phyloP scores from a whole-genome alignment of 257 asterid genomes.

The Salvia splendens region DNA sequence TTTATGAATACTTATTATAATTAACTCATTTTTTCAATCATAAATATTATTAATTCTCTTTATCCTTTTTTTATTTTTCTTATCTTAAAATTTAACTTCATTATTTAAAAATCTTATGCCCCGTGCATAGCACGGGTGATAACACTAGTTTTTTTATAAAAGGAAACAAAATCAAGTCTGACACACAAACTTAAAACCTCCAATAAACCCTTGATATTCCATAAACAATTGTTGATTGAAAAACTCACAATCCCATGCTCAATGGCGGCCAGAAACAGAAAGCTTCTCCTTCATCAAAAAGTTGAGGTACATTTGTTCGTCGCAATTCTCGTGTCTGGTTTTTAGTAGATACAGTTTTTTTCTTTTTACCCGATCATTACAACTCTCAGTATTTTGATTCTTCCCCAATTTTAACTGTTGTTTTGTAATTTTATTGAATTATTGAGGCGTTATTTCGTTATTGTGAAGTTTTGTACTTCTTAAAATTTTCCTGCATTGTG shows the following conservation, averaged over 20 bases:
- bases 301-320: constrained; percentile 18
- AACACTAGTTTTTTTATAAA: too few relatives aligned
- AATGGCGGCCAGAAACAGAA: constrained; percentile 31
- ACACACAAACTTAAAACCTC: not conserved
- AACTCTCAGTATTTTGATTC: constrained; percentile 6
- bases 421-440: not conserved
- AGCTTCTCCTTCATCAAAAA: constrained; percentile 21
- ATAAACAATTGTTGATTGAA: not conserved
- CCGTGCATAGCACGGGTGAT: too few relatives aligned
- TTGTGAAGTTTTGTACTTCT: not conserved
- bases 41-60: too few relatives aligned
- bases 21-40: too few relatives aligned
- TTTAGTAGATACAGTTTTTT: not conserved
- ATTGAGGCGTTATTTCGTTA: not conserved
- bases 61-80: too few relatives aligned
- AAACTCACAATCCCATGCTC: not conserved
- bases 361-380: not conserved
- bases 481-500: constrained; percentile 34
- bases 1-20: too few relatives aligned
- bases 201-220: not conserved
- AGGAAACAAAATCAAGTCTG: not conserved
- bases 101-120: too few relatives aligned
- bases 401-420: not conserved
- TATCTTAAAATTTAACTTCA: too few relatives aligned
- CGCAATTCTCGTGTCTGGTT: not conserved